Percentiles rank a stretch among this genome's conserved stretches.
These are phyloP conservation scores for Salvia splendens DNA, from an alignment of 257 asterid species.

Conservation along the genomic window DNA sequence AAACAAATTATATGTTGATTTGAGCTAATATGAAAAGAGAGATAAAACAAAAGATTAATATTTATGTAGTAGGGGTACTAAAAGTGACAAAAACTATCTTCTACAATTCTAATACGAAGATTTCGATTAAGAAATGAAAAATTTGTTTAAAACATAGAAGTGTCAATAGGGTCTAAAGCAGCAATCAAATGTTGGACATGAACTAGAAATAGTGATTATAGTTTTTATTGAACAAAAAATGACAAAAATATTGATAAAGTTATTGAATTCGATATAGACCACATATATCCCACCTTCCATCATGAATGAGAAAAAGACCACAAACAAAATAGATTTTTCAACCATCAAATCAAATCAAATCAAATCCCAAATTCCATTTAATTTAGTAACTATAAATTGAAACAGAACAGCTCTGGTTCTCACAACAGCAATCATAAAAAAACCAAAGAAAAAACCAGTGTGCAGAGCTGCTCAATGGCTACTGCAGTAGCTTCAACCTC, in stretches of 20 bases:
- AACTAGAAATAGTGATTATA: too few relatives aligned
- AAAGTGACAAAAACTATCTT: too few relatives aligned
- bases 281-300: slow-evolving; percentile 13
- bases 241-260: neutral
- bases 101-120: too few relatives aligned
- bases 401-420: slow-evolving; percentile 21
- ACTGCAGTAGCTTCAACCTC: slow-evolving; percentile 59
- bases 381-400: neutral
- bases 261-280: slow-evolving; percentile 12
- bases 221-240: neutral
- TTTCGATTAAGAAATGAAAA: too few relatives aligned
- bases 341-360: neutral
- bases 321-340: neutral
- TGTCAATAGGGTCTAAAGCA: too few relatives aligned
- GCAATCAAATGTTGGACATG: too few relatives aligned
- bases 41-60: too few relatives aligned
- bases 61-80: too few relatives aligned
- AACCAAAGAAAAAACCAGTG: slow-evolving; percentile 5
- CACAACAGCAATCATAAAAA: slow-evolving; percentile 26
- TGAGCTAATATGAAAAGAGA: too few relatives aligned
- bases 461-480: slow-evolving; percentile 52
- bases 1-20: too few relatives aligned
- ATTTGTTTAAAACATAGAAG: too few relatives aligned
- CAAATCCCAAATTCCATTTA: slow-evolving; percentile 2
- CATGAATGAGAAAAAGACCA: slow-evolving; percentile 12